Base-by-base conservation (phyloP, 257 asterid genomes). In the Sherardia arvensis region DNA sequence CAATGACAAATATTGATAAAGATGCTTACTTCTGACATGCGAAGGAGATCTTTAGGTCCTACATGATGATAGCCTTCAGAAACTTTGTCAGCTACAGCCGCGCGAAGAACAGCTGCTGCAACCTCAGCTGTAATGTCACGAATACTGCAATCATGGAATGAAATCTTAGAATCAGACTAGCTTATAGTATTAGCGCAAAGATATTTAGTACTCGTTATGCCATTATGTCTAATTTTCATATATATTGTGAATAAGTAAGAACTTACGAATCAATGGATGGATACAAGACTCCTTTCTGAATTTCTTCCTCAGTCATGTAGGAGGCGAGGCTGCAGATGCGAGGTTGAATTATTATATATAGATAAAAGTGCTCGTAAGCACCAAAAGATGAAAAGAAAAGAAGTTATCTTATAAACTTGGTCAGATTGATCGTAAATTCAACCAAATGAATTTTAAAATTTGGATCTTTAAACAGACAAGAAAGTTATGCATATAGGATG, bases 51-150 rank as follows among this genome's bases (percentile, higher is more conserved):
- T 77, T 68, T 82, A 43, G 92, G 79, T 10, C 96, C 94, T 62
- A 88, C 87, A 0, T 84, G 95, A 36, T 88, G 86, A 22, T 72
- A 81, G 43, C 98, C 98, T 74, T 91, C 98, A 18, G 98, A 95
- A 60, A 91, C 84, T 27, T 80, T 92, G 62, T 78, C 87, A 55
- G 84, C 83, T 38, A 88, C 79, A 72, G 98, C 98, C 55, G 92
- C 80, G 67, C 81, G 82, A 65, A 90, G 47, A 68, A 93, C 97
- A 30, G 96, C 95, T 47, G 96, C 99, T 69, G 95, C 97, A 32
- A 93, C 99, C 79, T 87, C 91, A 34, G 94, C 96, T 33, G 99
- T 93, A 61, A 93, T 90, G 61, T 85, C 91, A 59, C 99, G 81
- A 72, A 93, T 93, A 53, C 99, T 93, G 91, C 68, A 72, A 66